Base-by-base conservation (phyloP, 1,284 basidiomycete species). In the Ceratobasidium theobromae region DNA sequence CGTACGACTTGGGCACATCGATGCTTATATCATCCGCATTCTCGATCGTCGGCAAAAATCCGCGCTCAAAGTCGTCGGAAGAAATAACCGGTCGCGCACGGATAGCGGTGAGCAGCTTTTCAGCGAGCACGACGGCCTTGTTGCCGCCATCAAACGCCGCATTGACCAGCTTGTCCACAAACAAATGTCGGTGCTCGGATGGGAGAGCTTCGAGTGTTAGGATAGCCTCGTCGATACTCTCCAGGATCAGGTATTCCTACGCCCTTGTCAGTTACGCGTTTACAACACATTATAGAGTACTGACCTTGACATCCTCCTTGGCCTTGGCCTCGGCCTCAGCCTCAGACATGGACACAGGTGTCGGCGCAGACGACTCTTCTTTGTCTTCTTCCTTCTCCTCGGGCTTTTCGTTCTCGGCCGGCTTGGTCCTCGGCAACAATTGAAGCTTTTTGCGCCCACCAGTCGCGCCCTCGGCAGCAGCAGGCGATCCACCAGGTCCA, bases 1-100 rank as follows among this genome's bases (percentile, higher is more conserved):
- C 77, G 78, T 89, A 88, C 0, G 93, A 94, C 74, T 89, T 88
- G 3, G 95, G 95, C 68, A 89, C 91, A 75, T 98, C 94, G 72
- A 95, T 88, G 18, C 86, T 85, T 66, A 93, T 85, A 74, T 97
- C 94, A 73, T 94, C 92, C 71, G 97, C 80, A 68, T 87, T 77
- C 75, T 91, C 88, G 65, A 89, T 85, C 62, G 86, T 82, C 1
- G 81, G 76, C 95, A 84, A 16, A 89, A 89, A 68, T 84, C 75
- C 74, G 45, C 72, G 80, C 75, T 87, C 88, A 72, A 93, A 85
- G 5, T 82, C 77, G 12, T 81, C 81, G 0, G 79, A 57, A 1
- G 83, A 81, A 74, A 79, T 85, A 83, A 77, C 69, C 78, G 80
- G 78, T 83, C 87, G 71, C 77, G 80, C 60, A 33, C 79, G 77